A percentile compares a stretch with the other conserved stretches of the same genome.
Evolutionary conservation across 768 basidiomycete genomes (phyloP).

Genomic region (Suillus subalutaceus): DNA sequence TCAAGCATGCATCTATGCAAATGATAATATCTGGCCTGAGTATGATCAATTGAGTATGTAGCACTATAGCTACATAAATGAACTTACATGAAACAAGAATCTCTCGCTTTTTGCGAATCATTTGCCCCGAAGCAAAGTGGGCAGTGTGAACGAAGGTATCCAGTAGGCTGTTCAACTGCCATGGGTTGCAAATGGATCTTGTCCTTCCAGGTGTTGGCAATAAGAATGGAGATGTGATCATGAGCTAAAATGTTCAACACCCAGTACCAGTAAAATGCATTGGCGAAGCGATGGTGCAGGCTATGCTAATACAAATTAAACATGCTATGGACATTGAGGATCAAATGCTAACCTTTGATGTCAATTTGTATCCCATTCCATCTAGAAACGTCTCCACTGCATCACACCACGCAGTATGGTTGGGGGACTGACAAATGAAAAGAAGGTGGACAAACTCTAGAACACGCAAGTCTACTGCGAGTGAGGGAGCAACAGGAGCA

Average conservation of each 20-base stretch:
- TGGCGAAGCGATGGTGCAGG: conserved; percentile 25
- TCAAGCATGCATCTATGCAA: conserved; percentile 38
- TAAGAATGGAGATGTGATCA: conserved; percentile 18
- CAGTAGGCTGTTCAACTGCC: conserved; percentile 9
- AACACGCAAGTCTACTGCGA: conserved; percentile 35
- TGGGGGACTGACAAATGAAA: conserved; percentile 18
- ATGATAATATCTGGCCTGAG: conserved; percentile 31
- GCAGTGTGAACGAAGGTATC: conserved; percentile 26
- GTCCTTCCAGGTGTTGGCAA: not conserved
- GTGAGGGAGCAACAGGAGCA: conserved; percentile 21
- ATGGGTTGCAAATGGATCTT: conserved; percentile 2
- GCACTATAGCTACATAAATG: not conserved
- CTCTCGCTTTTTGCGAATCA: conserved; percentile 3
- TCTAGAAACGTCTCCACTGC: conserved; percentile 19
- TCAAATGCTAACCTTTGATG: not conserved
- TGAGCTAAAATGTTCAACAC: conserved; percentile 13
- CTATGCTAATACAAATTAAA: conserved; percentile 21
- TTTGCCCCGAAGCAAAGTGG: conserved; percentile 29
- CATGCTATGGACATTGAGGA: not conserved
- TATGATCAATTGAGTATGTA: not conserved
- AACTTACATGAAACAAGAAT: conserved; percentile 6
- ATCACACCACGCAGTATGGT: conserved; percentile 18
- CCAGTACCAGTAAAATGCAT: conserved; percentile 30
- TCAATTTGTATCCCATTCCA: conserved; percentile 11
- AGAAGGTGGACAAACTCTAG: conserved; percentile 30